Evolutionary conservation across 2,329 filamentous ascomycete genomes (phyloP), one percentile per base, ranked within the genome.

Genomic region (Capronia epimyces): DNA sequence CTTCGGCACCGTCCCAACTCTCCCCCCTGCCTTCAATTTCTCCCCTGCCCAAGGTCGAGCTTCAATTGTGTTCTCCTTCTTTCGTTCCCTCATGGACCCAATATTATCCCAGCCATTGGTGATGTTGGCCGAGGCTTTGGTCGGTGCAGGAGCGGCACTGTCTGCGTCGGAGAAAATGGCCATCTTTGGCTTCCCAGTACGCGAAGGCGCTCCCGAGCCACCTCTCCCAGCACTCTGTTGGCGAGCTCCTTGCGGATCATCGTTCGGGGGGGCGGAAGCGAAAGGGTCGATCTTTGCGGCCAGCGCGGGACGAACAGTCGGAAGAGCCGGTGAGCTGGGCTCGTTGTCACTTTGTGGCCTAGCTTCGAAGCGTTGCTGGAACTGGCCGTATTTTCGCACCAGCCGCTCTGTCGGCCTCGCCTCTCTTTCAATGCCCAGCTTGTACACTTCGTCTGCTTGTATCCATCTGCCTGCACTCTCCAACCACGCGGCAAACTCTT

Each of bases 361-460:
- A 50, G 82, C 79, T n/a, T 84, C 82, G 51, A 81, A 82, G 55
- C 93, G 79, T 61, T 85, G 79, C 70, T 95, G 84, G 62, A 98
- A 98, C 67, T 97, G 91, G 62, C 82, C 84, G 69, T 89, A 96
- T 70, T 96, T 97, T 65, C 93, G 85, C 50, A 89, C 66, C 57
- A 98, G 72, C 39, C 93, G 80, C 65, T 90, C 84, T 0, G 81
- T 78, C 1, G 93, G 93, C 31, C 87, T 79, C 2, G 93, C 93
- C 62, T 94, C 89, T 36, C 83, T 83, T 67, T 96, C 87, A 47
- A 98, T 85, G 1, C 93, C 93, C 58, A 95, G 75, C 61, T 84
- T 83, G 67, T 94, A 97, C 1, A 98, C 87, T 67, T 98, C 93
- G 62, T 95, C 89, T 0, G 93, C 91, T 67, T 98, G 93, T 18